Evolutionary conservation across 192 early-diverging fungal species (phyloP).

Genomic region (Piromyces sp.): DNA sequence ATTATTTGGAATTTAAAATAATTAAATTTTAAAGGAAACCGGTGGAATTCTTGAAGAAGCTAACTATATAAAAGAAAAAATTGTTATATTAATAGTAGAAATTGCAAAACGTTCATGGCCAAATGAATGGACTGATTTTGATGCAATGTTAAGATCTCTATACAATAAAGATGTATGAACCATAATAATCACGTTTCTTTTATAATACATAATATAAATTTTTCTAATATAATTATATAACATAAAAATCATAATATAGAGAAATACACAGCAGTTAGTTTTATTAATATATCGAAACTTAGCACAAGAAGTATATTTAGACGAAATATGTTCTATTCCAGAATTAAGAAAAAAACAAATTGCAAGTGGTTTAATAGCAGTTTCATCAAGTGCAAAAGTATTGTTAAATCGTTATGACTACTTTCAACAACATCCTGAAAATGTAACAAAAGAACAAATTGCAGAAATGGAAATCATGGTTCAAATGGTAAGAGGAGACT

Average conservation of each 20-base stretch:
- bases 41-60: constrained; percentile 4
- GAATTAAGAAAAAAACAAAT: constrained; percentile 35
- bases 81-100: constrained; percentile 32
- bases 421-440: constrained; percentile 11
- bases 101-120: constrained; percentile 47
- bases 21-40: neutral
- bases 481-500: constrained; percentile 25
- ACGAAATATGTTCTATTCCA: constrained; percentile 34
- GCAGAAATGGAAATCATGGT: constrained; percentile 8
- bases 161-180: constrained; percentile 16
- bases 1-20: no score
- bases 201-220: no score
- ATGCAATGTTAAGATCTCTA: constrained; percentile 19
- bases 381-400: constrained; percentile 9
- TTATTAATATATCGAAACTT: constrained; percentile 31
- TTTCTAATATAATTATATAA: no score
- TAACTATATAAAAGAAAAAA: constrained; percentile 37
- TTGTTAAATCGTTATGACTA: constrained; percentile 10
- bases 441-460: constrained; percentile 21
- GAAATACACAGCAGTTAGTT: constrained; percentile 24
- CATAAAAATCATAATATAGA: constrained; percentile 12
- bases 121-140: constrained; percentile 34
- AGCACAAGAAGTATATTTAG: constrained; percentile 41
- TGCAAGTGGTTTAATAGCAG: constrained; percentile 26
- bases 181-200: no score